These are phyloP conservation scores for Emmonsiellopsis sp. DNA, from an alignment of 2,329 filamentous ascomycete genomes.

Conservation along the genomic window DNA sequence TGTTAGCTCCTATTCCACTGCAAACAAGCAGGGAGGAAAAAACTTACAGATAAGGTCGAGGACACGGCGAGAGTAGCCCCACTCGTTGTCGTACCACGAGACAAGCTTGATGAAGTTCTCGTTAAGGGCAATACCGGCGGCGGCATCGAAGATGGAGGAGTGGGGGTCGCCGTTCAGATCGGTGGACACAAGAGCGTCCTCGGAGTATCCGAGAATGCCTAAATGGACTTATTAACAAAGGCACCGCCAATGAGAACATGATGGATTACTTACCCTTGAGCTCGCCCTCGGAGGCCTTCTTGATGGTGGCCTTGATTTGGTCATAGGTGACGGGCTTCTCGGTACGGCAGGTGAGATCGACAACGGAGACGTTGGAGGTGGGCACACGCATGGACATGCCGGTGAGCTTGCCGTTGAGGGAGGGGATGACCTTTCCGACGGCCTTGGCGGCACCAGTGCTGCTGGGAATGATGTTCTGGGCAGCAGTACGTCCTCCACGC, in stretches of 20 bases:
- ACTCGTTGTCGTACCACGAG: constrained; percentile 99
- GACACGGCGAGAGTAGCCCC: constrained; percentile 97
- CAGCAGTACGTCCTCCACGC: constrained; percentile 97
- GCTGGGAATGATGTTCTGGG: constrained; percentile 99
- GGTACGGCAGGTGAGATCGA: constrained; percentile 88
- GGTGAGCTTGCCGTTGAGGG: constrained; percentile 97
- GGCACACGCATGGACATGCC: constrained; percentile 99
- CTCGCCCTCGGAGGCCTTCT: constrained; percentile 71
- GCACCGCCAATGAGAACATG: neutral
- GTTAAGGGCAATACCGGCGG: constrained; percentile 98
- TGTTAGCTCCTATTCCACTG: constrained; percentile 16
- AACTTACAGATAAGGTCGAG: constrained; percentile 57
- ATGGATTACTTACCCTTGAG: constrained; percentile 63
- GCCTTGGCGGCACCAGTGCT: constrained; percentile 99
- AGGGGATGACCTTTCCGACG: constrained; percentile 98
- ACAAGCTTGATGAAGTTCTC: constrained; percentile 98
- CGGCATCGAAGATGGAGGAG: constrained; percentile 98
- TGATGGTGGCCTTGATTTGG: constrained; percentile 86
- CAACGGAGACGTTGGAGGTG: constrained; percentile 97
- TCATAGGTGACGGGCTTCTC: constrained; percentile 72
- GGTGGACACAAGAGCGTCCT: constrained; percentile 91
- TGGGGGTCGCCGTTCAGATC: constrained; percentile 86
- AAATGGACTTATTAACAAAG: constrained; percentile 13
- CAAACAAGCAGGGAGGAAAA: constrained; percentile 2
- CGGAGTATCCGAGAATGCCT: constrained; percentile 89